Conservation (phyloP, 2,329 filamentous ascomycete genomes). For the Fusarium temperatum region DNA sequence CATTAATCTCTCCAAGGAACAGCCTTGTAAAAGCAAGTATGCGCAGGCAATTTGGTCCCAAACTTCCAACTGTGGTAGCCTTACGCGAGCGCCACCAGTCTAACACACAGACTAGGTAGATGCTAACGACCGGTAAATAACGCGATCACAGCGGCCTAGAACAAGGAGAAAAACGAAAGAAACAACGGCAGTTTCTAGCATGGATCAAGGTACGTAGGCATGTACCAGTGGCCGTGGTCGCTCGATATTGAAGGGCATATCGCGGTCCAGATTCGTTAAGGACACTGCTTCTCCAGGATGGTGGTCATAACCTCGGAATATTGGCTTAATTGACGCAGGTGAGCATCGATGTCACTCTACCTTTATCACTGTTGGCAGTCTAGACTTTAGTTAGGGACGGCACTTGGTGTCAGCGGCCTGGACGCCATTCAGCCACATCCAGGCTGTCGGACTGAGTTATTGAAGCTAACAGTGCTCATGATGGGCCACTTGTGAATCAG, state of each 20-base stretch:
- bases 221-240: background rate
- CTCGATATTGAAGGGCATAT: background rate
- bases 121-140: constrained; percentile 11
- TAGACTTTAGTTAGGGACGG: constrained; percentile 8
- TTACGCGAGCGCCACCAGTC: constrained; percentile 33
- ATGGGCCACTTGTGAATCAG: constrained; percentile 5
- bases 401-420: constrained; percentile 17
- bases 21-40: constrained; percentile 32
- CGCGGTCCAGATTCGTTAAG: constrained; percentile 4
- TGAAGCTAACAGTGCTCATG: constrained; percentile 10
- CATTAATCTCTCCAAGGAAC: constrained; percentile 27
- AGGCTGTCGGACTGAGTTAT: constrained; percentile 24
- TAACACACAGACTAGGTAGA: constrained; percentile 12
- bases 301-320: background rate
- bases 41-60: background rate
- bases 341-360: constrained; percentile 6
- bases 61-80: constrained; percentile 18
- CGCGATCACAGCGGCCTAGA: constrained; percentile 36
- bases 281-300: background rate
- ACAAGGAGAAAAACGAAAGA: constrained; percentile 10
- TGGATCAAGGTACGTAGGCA: background rate
- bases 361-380: background rate
- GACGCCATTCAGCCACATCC: constrained; percentile 24
- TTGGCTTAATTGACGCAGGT: constrained; percentile 1
- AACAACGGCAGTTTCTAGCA: background rate